A percentile compares a stretch with the other conserved stretches of the same genome.
phyloP scores from a whole-genome alignment of 768 basidiomycete species.

The Mycena vitilis region DNA sequence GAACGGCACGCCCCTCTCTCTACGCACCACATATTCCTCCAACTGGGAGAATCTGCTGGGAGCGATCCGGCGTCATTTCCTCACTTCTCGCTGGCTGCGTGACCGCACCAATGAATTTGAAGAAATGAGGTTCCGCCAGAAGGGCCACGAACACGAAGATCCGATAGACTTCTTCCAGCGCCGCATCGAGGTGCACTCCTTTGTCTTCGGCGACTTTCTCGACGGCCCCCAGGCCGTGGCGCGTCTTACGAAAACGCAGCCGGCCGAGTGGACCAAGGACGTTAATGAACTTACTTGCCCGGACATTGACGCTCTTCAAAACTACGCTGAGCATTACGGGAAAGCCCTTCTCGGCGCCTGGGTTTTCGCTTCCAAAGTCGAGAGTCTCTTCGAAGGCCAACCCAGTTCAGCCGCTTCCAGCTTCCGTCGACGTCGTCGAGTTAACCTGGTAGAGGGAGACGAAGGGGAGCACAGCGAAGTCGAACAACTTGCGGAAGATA shows the following conservation, averaged over 20 bases:
- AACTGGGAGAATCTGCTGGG: constrained; percentile 8
- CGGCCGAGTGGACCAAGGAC: constrained; percentile 4
- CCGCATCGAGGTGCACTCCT: constrained; percentile 3
- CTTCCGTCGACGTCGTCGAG: too few relatives aligned
- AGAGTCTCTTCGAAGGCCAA: not conserved
- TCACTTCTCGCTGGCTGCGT: not conserved
- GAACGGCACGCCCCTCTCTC: not conserved
- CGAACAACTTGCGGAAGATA: not conserved
- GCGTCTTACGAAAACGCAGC: constrained; percentile 11
- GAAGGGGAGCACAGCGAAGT: too few relatives aligned
- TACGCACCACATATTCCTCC: not conserved
- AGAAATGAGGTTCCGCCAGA: constrained; percentile 16
- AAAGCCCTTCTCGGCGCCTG: not conserved
- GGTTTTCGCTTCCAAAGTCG: not conserved
- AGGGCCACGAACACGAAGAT: constrained; percentile 7
- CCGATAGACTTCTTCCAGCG: constrained; percentile 24
- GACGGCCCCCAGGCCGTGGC: constrained; percentile 1
- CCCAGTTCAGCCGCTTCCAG: too few relatives aligned
- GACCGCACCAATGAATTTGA: constrained; percentile 8
- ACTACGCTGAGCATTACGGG: constrained; percentile 5
- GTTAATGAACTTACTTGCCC: constrained; percentile 6
- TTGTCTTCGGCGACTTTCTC: too few relatives aligned
- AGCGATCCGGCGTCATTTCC: constrained; percentile 14
- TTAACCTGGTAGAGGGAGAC: too few relatives aligned
- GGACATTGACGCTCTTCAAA: not conserved